These are phyloP conservation scores for Stephanodiscus minutulus DNA, from an alignment of 108 stramenopile species.

Conservation along the genomic window DNA sequence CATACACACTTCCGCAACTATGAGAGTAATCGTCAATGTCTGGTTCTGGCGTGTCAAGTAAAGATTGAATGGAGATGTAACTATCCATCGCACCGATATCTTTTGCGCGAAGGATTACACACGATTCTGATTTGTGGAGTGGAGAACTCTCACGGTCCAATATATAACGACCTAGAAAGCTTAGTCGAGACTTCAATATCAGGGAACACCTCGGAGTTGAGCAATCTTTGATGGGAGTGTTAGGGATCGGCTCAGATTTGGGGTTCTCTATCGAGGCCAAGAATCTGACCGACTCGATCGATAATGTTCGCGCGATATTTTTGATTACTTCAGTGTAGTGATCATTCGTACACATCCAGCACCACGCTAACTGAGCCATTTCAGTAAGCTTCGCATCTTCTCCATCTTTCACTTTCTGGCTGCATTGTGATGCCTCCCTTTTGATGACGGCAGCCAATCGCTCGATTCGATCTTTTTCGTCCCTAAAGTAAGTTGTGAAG, in stretches of 20 bases:
- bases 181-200: conserved; percentile 28
- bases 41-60: conserved; percentile 20
- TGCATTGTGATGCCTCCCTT: conserved; percentile 39
- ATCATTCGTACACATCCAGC: conserved; percentile 44
- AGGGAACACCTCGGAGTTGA: conserved; percentile 37
- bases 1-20: conserved; percentile 18
- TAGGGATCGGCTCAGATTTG: conserved; percentile 18
- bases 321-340: conserved; percentile 26
- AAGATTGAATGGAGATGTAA: conserved; percentile 24
- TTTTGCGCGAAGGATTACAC: conserved; percentile 37
- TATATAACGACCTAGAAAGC: conserved; percentile 48
- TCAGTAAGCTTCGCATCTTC: conserved; percentile 19
- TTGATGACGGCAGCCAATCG: conserved; percentile 33
- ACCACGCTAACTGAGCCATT: conserved; percentile 46
- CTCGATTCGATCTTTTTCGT: conserved; percentile 34
- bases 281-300: conserved; percentile 22
- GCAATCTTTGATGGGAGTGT: conserved; percentile 39
- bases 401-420: not conserved
- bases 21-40: conserved; percentile 39
- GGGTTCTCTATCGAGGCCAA: conserved; percentile 30
- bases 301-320: conserved; percentile 16
- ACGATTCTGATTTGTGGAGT: conserved; percentile 45
- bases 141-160: conserved; percentile 17
- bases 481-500: conserved; percentile 30
- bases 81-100: conserved; percentile 48